Evolutionary conservation across 106 monocot genomes (phyloP), one percentile per base, ranked within the genome.

Genomic region (Vanilla planifolia): DNA sequence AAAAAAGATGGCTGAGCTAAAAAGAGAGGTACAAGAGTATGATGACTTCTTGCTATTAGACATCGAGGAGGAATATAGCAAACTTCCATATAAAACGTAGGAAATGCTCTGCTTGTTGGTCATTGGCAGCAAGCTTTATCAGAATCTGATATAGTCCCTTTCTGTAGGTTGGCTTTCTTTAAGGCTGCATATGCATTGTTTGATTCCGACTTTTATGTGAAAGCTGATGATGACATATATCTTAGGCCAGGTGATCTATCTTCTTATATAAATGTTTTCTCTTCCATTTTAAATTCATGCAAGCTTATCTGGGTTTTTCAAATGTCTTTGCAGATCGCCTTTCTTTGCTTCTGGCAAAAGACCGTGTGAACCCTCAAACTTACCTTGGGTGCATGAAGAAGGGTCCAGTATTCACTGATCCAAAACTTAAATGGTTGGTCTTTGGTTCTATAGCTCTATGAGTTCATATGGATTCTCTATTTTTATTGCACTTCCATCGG

Each of bases 341-440:
- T 65, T 81, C 91, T 1, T 41, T 79, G 6, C 91, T 98, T 40
- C 51, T 98, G 67, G 96, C 84, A 42, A 88, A 81, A 71, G 81
- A 91, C 33, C 78, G 96, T 4, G 7, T 60, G 19, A 76, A 92
- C 53, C 43, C 75, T 36, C 96, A 79, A 44, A 92, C 87, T 36
- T 91, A 98, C 63, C 67, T 98, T 48, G 96, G 96, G 37, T 98
- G 96, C 81, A 82, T 98, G 96, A 98, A 91, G 71, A 89, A 98
- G 63, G 96, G 96, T 7, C 91, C 87, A 57, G 91, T 98, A n/a
- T 81, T 98, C 68, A 98, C 84, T 25, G 79, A 98, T 45, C 96
- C 88, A 7, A 85, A 84, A 43, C 67, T 92, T n/a, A 98, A 98
- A 70, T 98, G 96, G 96, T 89, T 61, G 45, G 79, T 72, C 27